Base-by-base conservation (phyloP, 352 stramenopile species). In the Thalassiosira hispida region DNA sequence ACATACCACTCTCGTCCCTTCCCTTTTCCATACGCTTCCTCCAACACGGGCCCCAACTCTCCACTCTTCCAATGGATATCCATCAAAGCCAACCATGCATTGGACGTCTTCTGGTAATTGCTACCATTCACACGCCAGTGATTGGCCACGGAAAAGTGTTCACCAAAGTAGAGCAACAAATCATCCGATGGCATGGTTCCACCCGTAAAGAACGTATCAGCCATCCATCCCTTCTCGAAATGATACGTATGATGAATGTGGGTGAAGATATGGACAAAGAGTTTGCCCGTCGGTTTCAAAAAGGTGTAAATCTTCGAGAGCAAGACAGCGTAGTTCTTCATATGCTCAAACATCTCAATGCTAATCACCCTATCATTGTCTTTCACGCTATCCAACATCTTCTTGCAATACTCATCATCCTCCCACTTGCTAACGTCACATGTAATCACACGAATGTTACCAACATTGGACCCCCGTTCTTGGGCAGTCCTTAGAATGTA, bases 331-430 rank as follows among this genome's bases (percentile, higher is more conserved):
- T 94, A 92, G 52, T 93, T 93, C 74, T 96, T 96, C 90, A 97
- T 96, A 74, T 97, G 93, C 72, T 97, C 94, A 65, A 97, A 95
- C 85, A 94, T 93, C 82, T 97, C 94, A 33, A 97, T 93, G 35
- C 81, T 92, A 67, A 96, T 89, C 12, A 96, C 92, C 25, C 91
- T 82, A 81, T 97, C 94, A 77, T 95, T 96, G 29, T 81, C 73
- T n/a, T 83, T 79, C 18, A 91, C 80, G 7, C 87, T 83, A 40
- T 83, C 49, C 59, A 91, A 71, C 0, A 69, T 75, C 25, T 79
- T 71, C 27, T 83, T 69, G 31, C 85, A 83, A 66, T 90, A 78
- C 0, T 23, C n/a, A 8, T 65, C 49, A 22, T 78, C 59, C 5
- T 78, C 51, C 69, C 69, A 78, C 52, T 68, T 72, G 38, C 53